Evolutionary conservation across 129 eudicot genomes (phyloP).

Genomic region (Tanacetum coccineum): DNA sequence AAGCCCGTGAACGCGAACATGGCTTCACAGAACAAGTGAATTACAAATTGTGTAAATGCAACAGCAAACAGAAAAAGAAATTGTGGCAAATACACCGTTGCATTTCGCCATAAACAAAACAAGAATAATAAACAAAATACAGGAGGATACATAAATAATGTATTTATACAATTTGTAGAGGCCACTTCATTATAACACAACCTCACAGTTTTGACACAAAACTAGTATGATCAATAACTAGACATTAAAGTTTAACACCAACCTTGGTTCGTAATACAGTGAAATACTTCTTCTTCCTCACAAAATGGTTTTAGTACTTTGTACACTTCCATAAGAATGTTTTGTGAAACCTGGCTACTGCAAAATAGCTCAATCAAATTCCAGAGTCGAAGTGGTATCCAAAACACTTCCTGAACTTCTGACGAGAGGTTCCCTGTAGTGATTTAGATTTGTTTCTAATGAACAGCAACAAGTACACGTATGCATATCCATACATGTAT

Average conservation of each 20-base stretch:
- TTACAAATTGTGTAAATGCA: too few relatives aligned
- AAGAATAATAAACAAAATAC: not conserved
- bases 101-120: not conserved
- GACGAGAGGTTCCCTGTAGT: constrained; percentile 68
- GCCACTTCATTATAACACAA: not conserved
- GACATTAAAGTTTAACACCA: constrained; percentile 21
- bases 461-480: constrained; percentile 77
- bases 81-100: too few relatives aligned
- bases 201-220: not conserved
- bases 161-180: constrained; percentile 16
- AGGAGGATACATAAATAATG: constrained; percentile 4
- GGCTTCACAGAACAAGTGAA: too few relatives aligned
- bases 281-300: constrained; percentile 51
- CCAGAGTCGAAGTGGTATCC: constrained; percentile 74
- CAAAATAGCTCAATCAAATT: constrained; percentile 72
- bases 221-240: not conserved
- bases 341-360: constrained; percentile 63
- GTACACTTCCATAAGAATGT: constrained; percentile 73
- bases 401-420: constrained; percentile 52
- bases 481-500: constrained; percentile 71
- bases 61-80: too few relatives aligned
- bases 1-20: too few relatives aligned
- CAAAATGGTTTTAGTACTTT: constrained; percentile 49
- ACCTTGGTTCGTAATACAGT: constrained; percentile 48
- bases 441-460: constrained; percentile 83